Evolutionary conservation across 2,329 filamentous ascomycete species (phyloP), one percentile per base, ranked within the genome.

Genomic region (Exophiala xenobiotica): DNA sequence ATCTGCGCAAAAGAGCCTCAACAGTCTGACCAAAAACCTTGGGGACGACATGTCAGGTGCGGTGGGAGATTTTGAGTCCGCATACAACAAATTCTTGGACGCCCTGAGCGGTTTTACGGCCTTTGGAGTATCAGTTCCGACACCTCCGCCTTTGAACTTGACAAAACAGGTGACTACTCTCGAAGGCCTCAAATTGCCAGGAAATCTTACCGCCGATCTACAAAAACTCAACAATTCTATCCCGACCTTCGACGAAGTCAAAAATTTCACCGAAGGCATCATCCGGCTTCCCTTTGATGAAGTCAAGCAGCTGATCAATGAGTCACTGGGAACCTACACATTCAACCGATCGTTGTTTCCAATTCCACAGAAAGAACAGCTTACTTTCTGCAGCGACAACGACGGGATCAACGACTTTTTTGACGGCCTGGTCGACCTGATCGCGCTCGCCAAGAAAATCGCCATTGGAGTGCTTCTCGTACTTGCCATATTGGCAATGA

Each of bases 341-440:
- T 95, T 97, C 66, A 83, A 96, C 66, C 78, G 83, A 12, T 80
- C 81, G 9, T 70, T 86, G 7, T 92, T 99, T 62, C 90, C 91
- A 0, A 79, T 96, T 2, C 90, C 93, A 1, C 74, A 85, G 61
- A 96, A 95, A 73, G 80, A 95, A 68, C 74, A 83, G 29, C 76
- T 99, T 46, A 85, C 80, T 1, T 97, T 99, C 73, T 99, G 93
- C 74, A 89, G 89, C 35, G 83, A 90, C 65, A 90, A 93, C 70
- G 80, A 88, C 59, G 83, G 81, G 24, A 87, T 99, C 69, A 83
- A 85, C 64, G 77, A 84, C 58, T 97, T 97, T 75, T 99, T 99
- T 69, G 74, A 85, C 50, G 77, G 77, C 9, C 76, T 97, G 1
- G 81, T 82, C 44, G 71, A 81, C 20, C 76, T 90, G 38, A 81